phyloP scores from a whole-genome alignment of 805 yeast species.

The Zygoascus ofunaensis region DNA sequence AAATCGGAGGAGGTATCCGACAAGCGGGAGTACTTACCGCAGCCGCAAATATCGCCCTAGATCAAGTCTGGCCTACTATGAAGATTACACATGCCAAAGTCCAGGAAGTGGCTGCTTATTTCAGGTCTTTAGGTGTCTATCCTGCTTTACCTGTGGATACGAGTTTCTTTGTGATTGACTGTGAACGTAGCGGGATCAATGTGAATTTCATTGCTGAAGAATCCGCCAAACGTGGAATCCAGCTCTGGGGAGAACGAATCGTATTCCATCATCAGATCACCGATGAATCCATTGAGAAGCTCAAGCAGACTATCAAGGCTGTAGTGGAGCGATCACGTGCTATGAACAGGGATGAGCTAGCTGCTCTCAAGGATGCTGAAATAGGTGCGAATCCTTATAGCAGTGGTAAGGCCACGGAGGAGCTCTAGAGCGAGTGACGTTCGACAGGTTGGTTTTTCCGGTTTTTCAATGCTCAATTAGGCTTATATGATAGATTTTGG shows the following conservation, averaged over 20 bases:
- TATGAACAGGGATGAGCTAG: slow-evolving; percentile 1
- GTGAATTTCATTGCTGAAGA: slow-evolving; percentile 44
- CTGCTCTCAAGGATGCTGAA: neutral
- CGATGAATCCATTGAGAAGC: slow-evolving; percentile 40
- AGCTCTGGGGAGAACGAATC: slow-evolving; percentile 61
- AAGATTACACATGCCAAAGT: slow-evolving; percentile 44
- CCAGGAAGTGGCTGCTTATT: slow-evolving; percentile 34
- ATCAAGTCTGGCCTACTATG: slow-evolving; percentile 58
- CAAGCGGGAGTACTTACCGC: slow-evolving; percentile 75
- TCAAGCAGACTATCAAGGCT: slow-evolving; percentile 4
- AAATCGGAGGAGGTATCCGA: slow-evolving; percentile 88
- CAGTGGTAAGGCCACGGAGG: neutral
- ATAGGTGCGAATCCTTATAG: neutral
- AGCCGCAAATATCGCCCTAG: slow-evolving; percentile 74
- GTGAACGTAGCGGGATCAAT: slow-evolving; percentile 45
- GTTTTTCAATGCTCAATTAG: too few relatives aligned
- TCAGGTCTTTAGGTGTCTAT: slow-evolving; percentile 37
- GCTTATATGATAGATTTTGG: too few relatives aligned
- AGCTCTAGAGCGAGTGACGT: too few relatives aligned
- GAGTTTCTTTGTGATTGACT: slow-evolving; percentile 78
- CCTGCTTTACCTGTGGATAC: slow-evolving; percentile 74
- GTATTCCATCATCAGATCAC: slow-evolving; percentile 71
- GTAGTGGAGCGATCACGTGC: neutral
- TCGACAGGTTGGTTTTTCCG: too few relatives aligned
- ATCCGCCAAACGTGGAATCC: slow-evolving; percentile 53